Conservation (phyloP, 2,329 filamentous ascomycete genomes). For the Aspergillus unguis region DNA sequence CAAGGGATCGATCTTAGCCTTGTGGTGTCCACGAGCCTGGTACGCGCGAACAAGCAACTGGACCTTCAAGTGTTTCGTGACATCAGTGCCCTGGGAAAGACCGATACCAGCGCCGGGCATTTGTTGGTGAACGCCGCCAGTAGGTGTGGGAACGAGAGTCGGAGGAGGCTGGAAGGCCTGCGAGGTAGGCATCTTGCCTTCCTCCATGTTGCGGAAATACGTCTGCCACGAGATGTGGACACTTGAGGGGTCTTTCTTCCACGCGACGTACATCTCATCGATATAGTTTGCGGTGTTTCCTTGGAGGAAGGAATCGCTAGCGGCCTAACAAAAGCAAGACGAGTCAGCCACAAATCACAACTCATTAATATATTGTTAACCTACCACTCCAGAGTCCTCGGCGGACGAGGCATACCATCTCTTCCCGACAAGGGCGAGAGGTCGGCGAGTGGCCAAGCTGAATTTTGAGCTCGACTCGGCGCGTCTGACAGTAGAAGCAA, state of each 20-base stretch:
- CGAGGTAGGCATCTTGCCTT: slow-evolving; percentile 93
- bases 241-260: slow-evolving; percentile 88
- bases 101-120: slow-evolving; percentile 66
- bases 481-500: slow-evolving; percentile 31
- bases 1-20: slow-evolving; percentile 93
- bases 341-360: slow-evolving; percentile 18
- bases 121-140: slow-evolving; percentile 71
- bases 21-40: slow-evolving; percentile 96
- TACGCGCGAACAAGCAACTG: slow-evolving; percentile 96
- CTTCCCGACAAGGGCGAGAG: slow-evolving; percentile 44
- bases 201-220: slow-evolving; percentile 99
- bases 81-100: slow-evolving; percentile 69
- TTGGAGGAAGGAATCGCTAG: slow-evolving; percentile 93
- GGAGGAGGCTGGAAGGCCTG: slow-evolving; percentile 96
- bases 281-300: slow-evolving; percentile 98
- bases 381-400: slow-evolving; percentile 55
- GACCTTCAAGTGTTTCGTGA: slow-evolving; percentile 96
- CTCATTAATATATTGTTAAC: slow-evolving; percentile 21
- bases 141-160: slow-evolving; percentile 78
- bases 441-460: slow-evolving; percentile 38
- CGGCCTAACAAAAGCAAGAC: slow-evolving; percentile 55
- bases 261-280: slow-evolving; percentile 99
- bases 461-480: slow-evolving; percentile 34
- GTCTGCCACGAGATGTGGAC: slow-evolving; percentile 98
- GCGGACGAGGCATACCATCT: slow-evolving; percentile 59